These are phyloP conservation scores for Peronospora destructor DNA, from an alignment of 352 stramenopile genomes.

Conservation along the genomic window DNA sequence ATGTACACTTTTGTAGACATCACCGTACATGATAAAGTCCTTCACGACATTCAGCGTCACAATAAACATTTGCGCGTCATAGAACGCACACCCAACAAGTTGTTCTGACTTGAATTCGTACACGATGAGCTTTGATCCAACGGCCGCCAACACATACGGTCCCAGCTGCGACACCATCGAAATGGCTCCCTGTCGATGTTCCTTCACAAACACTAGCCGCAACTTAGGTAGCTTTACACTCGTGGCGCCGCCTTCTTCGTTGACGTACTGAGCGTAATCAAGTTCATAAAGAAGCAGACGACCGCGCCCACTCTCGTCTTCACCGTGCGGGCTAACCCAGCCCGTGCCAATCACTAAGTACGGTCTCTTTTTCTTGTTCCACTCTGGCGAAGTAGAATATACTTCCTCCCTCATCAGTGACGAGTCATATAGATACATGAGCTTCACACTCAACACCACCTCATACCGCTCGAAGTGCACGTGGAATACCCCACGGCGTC, in stretches of 20 bases:
- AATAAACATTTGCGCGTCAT: slow-evolving; percentile 85
- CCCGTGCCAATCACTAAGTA: slow-evolving; percentile 80
- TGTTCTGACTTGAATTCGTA: slow-evolving; percentile 87
- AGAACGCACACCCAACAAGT: slow-evolving; percentile 80
- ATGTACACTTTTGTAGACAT: slow-evolving; percentile 86
- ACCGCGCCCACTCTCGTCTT: slow-evolving; percentile 82
- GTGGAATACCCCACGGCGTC: slow-evolving; percentile 59
- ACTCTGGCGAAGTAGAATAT: slow-evolving; percentile 55
- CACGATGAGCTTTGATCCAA: slow-evolving; percentile 85
- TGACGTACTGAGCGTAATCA: slow-evolving; percentile 85
- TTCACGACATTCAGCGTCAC: slow-evolving; percentile 76
- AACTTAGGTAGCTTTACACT: slow-evolving; percentile 78
- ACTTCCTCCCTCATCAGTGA: slow-evolving; percentile 72
- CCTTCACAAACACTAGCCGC: slow-evolving; percentile 77
- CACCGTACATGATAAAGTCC: slow-evolving; percentile 82
- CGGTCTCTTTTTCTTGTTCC: slow-evolving; percentile 71
- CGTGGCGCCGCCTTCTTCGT: slow-evolving; percentile 58
- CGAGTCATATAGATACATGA: slow-evolving; percentile 85
- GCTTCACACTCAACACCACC: slow-evolving; percentile 74
- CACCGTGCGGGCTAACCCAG: slow-evolving; percentile 73
- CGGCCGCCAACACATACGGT: slow-evolving; percentile 74
- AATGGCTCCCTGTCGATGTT: slow-evolving; percentile 78
- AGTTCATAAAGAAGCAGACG: slow-evolving; percentile 82
- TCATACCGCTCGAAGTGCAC: slow-evolving; percentile 82
- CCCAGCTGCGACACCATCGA: slow-evolving; percentile 70